Conservation (phyloP, 106 monocot genomes). For the Acorus gramineus region DNA sequence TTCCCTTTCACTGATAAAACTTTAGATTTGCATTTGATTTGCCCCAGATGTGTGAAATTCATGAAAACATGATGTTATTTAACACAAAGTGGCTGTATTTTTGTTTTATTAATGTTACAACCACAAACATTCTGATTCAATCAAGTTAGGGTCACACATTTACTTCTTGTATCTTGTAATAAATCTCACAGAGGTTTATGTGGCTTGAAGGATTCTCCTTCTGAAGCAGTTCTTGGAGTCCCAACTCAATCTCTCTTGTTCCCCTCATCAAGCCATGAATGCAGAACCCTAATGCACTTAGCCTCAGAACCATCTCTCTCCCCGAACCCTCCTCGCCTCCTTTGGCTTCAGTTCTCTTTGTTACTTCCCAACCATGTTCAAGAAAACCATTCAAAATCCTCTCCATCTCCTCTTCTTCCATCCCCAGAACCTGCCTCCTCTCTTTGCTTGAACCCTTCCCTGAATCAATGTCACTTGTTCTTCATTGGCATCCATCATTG, state of each 20-base stretch:
- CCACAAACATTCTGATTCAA: too few relatives aligned
- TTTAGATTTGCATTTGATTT: too few relatives aligned
- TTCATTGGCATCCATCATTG: background rate
- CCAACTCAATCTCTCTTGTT: conserved; percentile 6
- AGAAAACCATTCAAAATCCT: background rate
- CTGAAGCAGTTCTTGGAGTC: conserved; percentile 3
- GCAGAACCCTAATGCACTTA: conserved; percentile 7
- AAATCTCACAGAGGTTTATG: conserved; percentile 11
- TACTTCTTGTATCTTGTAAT: conserved; percentile 5
- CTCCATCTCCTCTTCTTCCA: background rate
- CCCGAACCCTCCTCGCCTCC: background rate
- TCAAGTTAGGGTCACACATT: too few relatives aligned
- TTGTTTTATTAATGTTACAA: too few relatives aligned
- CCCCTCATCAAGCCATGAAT: conserved; percentile 1
- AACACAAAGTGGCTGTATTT: too few relatives aligned
- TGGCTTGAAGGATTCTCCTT: conserved; percentile 11
- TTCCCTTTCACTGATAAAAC: too few relatives aligned
- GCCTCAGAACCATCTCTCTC: background rate
- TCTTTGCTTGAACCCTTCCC: background rate
- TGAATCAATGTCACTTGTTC: background rate
- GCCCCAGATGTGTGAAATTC: too few relatives aligned
- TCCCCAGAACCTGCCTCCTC: background rate
- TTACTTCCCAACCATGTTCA: background rate
- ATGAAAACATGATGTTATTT: too few relatives aligned
- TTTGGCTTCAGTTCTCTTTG: background rate